Base-by-base conservation (phyloP, 257 asterid genomes). In the Gentiana dahurica region DNA sequence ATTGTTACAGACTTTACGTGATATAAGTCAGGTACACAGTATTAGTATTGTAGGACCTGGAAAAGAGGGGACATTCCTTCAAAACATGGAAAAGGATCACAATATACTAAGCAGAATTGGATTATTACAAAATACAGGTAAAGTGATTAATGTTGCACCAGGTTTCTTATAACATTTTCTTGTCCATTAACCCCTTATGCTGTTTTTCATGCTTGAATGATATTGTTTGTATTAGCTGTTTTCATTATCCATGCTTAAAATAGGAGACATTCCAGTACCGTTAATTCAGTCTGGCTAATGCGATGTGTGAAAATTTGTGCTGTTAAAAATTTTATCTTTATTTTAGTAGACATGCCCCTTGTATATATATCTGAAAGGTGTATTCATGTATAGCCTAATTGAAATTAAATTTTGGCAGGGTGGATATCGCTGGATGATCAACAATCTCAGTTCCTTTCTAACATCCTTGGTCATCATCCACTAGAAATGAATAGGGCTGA, bases 351-450 rank as follows among this genome's bases (percentile, higher is more conserved):
- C 10, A 2, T 6, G 45, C 34, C 9, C 11, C 55, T 34, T 46
- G 11, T 44, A 36, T 12, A 2, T 8, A 10, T 39, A 36, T 5
- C 8, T 36, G 13, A 48, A 24, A 11, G 1, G n/a, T 35, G 41
- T 5, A 9, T 34, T 12, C n/a, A 43, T 36, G 37, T 55, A 9
- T 24, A 36, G 37, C 35, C 32, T 44, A 50, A 46, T 12, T 6
- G 57, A 11, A 43, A 4, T 54, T 34, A 38, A 38, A 24, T 54
- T 12, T 35, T 43, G 73, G 77, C 68, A 92, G 98, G 95, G 72
- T 91, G 98, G 98, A 68, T 92, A 61, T 73, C 78, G 13, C 68
- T 92, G 77, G 97, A 92, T 67, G 77, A 69, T 56, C 93, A 74
- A 51, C 98, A 92, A 58, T 58, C 62, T 56, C 81, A 76, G 70